Conservation (phyloP, 441 rosid species). For the Erysimum cheiri region DNA sequence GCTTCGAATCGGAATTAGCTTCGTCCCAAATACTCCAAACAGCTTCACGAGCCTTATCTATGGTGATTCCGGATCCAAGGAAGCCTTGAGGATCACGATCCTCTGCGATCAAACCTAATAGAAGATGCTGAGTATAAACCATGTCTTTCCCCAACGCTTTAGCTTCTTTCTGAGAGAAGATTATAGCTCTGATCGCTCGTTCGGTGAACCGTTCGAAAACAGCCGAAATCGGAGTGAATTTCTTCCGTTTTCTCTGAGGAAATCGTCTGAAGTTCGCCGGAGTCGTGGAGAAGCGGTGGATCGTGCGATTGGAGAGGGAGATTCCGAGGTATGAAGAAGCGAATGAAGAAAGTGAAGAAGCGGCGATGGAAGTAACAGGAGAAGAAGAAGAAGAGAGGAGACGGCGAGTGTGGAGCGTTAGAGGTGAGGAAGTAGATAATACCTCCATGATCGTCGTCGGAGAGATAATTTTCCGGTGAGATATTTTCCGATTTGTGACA, state of each 20-base stretch:
- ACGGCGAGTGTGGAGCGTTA: constrained; percentile 59
- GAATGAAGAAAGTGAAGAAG: constrained; percentile 51
- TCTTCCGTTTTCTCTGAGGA: constrained; percentile 47
- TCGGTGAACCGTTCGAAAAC: constrained; percentile 90
- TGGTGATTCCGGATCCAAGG: constrained; percentile 70
- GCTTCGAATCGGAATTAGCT: constrained; percentile 41
- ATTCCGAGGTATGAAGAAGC: constrained; percentile 53
- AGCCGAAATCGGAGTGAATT: constrained; percentile 58
- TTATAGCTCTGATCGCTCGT: constrained; percentile 75
- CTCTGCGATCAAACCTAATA: constrained; percentile 73
- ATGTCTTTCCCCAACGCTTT: constrained; percentile 68
- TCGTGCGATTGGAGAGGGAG: constrained; percentile 41
- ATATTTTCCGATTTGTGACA: constrained; percentile 25
- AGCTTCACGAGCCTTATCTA: constrained; percentile 73
- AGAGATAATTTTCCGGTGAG: constrained; percentile 29
- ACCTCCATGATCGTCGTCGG: constrained; percentile 56
- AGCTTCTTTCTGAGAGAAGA: constrained; percentile 84
- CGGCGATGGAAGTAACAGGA: constrained; percentile 38
- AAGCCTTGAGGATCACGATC: constrained; percentile 88
- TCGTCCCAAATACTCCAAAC: constrained; percentile 70
- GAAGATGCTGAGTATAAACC: constrained; percentile 82
- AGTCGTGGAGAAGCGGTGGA: constrained; percentile 39
- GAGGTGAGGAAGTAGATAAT: constrained; percentile 61
- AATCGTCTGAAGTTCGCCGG: constrained; percentile 35
- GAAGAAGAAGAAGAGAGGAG: constrained; percentile 43